Base-by-base conservation (phyloP, 2,329 filamentous ascomycete genomes). In the Penicillium sp. region DNA sequence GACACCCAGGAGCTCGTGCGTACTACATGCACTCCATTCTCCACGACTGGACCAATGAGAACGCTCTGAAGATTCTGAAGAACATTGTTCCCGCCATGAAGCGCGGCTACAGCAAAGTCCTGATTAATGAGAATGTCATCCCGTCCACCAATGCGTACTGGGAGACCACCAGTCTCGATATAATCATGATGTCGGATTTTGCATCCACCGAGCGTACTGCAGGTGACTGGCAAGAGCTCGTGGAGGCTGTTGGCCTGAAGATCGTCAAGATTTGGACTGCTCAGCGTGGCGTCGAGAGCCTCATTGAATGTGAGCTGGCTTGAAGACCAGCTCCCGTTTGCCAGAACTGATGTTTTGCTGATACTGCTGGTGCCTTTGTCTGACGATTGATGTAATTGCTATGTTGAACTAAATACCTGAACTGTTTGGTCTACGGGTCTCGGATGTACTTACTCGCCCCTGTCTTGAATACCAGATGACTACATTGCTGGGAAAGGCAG, bases 121-220 rank as follows among this genome's bases (percentile, higher is more conserved):
- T 76, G 9, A 62, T 75, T 17, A 65, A 69, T 23, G 71, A 74
- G 40, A 63, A 64, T 33, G 51, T 69, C 0, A 55, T 74, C n/a
- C 66, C 69, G 2, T 58, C 65, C 8, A 60, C 46, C 1, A 58
- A 59, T 7, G 59, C 69, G 2, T 50, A 54, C 11, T 59, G 57
- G 49, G 58, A 62, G 13, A 53, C 48, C 6, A 64, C 60, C 8
- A 51, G 53, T 19, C 44, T 70, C 29, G 71, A 74, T 48, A 58
- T 71, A 33, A 58, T 63, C 17, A 71, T 74, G 68, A 67, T 73
- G 65, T 49, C 50, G 3, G 50, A 62, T n/a, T 56, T 66, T 36
- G 60, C 59, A 1, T 60, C 63, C 0, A 54, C 57, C 31, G 69
- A 73, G 51, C 56, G 69, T 21, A 70, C 64, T 4, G 63, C 67